phyloP scores from a whole-genome alignment of 768 basidiomycete species.

The Russula sp. region DNA sequence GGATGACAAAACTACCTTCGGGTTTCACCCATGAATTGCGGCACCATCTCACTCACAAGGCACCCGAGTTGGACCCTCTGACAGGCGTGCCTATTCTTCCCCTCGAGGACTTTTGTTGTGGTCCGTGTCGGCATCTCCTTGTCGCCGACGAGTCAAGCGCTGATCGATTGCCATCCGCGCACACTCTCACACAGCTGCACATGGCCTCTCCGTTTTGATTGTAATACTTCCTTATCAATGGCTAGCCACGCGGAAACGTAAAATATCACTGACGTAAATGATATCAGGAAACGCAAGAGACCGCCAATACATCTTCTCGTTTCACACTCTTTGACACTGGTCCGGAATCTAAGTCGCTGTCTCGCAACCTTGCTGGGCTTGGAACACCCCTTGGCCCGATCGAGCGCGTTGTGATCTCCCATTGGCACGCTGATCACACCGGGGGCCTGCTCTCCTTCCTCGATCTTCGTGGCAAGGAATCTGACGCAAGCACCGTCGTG shows the following conservation, averaged over 20 bases:
- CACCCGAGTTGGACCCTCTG: conserved; percentile 36
- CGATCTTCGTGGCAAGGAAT: conserved; percentile 33
- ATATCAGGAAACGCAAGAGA: conserved; percentile 49
- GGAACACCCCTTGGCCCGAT: conserved; percentile 48
- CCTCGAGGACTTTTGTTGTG: conserved; percentile 68
- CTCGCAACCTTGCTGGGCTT: conserved; percentile 64
- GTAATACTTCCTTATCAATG: conserved; percentile 32
- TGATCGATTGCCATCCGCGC: not conserved
- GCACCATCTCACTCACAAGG: conserved; percentile 51
- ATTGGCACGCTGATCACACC: conserved; percentile 52
- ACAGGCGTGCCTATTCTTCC: conserved; percentile 62
- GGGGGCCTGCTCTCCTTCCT: conserved; percentile 69
- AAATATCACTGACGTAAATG: not conserved
- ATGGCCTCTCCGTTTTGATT: conserved; percentile 78
- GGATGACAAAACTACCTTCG: conserved; percentile 76
- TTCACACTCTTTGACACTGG: conserved; percentile 80
- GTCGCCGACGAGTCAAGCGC: not conserved
- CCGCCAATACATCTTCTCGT: conserved; percentile 38
- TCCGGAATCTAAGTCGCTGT: conserved; percentile 67
- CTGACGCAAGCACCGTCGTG: conserved; percentile 38
- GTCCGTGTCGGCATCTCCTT: conserved; percentile 34
- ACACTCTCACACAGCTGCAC: conserved; percentile 48
- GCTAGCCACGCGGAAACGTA: not conserved
- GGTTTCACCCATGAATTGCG: conserved; percentile 70
- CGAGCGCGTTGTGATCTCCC: conserved; percentile 45